A percentile compares a stretch with the other conserved stretches of the same genome.
Conservation (phyloP, 1,284 basidiomycete genomes). For the Moesziomyces globuligerus region DNA sequence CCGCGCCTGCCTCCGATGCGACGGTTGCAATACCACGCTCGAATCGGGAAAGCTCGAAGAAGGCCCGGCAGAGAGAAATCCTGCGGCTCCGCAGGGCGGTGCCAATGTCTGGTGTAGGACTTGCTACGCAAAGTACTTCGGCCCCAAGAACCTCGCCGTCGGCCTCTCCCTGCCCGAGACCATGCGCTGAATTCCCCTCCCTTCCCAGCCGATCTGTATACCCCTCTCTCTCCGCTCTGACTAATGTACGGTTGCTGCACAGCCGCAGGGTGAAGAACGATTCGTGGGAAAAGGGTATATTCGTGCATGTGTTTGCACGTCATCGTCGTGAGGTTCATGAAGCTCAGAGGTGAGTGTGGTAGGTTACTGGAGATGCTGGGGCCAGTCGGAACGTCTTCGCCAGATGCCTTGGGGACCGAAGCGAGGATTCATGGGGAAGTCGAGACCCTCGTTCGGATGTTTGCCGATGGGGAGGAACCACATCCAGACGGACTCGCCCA, state of each 20-base stretch:
- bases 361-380: conserved; percentile 13
- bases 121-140: conserved; percentile 63
- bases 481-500: conserved; percentile 4
- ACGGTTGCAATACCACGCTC: conserved; percentile 60
- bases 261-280: background rate
- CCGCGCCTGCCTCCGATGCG: conserved; percentile 62
- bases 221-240: background rate
- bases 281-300: conserved; percentile 17
- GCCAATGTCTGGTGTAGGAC: conserved; percentile 62
- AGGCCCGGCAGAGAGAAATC: conserved; percentile 44
- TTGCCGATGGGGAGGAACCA: conserved; percentile 32
- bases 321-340: background rate
- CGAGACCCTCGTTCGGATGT: conserved; percentile 28
- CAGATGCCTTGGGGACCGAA: conserved; percentile 29
- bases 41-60: conserved; percentile 62
- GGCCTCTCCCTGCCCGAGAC: conserved; percentile 46
- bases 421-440: conserved; percentile 41
- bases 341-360: background rate
- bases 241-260: background rate
- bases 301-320: background rate
- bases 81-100: conserved; percentile 13
- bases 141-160: conserved; percentile 46
- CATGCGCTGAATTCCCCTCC: conserved; percentile 12
- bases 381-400: conserved; percentile 35
- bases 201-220: too few relatives aligned